Percentiles rank a stretch among this genome's conserved stretches.
Conservation (phyloP, 2,329 filamentous ascomycete genomes). For the Cladophialophora yegresii region DNA sequence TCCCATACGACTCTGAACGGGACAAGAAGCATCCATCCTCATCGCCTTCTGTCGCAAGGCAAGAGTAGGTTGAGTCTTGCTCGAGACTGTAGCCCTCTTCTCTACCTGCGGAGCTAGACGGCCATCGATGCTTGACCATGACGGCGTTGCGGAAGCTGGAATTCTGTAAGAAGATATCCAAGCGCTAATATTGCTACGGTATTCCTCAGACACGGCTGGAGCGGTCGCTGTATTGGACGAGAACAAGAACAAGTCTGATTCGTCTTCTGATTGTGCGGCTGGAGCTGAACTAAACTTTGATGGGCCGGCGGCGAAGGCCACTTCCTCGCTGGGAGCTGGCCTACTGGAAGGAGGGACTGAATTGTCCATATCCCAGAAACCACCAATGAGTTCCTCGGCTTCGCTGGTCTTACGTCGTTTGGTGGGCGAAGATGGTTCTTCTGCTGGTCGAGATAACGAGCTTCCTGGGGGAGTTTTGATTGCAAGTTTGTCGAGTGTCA, state of each 20-base stretch:
- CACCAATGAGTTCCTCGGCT: background rate
- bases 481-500: background rate
- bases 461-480: background rate
- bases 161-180: background rate
- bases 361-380: background rate
- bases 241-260: background rate
- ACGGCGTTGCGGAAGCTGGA: background rate
- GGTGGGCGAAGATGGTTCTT: background rate
- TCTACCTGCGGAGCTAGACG: background rate
- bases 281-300: background rate
- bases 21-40: background rate
- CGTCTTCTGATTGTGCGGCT: background rate
- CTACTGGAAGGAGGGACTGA: background rate
- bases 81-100: background rate
- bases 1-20: background rate
- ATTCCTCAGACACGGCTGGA: background rate
- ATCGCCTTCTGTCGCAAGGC: conserved; percentile 6
- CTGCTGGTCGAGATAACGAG: background rate
- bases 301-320: background rate
- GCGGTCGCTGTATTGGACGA: background rate
- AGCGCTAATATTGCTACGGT: background rate
- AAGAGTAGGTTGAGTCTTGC: background rate
- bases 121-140: background rate
- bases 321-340: background rate
- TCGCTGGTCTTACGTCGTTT: conserved; percentile 26